These are phyloP conservation scores for Candida peoriensis DNA, from an alignment of 805 yeast species.

Conservation along the genomic window DNA sequence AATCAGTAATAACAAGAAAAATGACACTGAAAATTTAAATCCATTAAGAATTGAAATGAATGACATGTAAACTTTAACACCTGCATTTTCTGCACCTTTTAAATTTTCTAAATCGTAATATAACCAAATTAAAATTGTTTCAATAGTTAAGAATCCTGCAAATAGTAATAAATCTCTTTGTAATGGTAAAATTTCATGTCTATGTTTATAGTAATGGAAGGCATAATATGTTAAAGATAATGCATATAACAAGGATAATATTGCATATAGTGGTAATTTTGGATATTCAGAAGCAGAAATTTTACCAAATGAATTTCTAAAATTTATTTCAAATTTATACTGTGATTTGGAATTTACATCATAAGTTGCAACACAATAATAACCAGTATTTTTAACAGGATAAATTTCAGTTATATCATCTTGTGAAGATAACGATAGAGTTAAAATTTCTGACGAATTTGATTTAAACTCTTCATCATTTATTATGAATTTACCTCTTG, in stretches of 20 bases:
- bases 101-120: slow-evolving; percentile 80
- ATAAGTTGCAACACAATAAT: slow-evolving; percentile 82
- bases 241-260: slow-evolving; percentile 76
- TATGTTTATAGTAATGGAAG: slow-evolving; percentile 78
- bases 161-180: slow-evolving; percentile 89
- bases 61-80: slow-evolving; percentile 68
- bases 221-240: slow-evolving; percentile 78
- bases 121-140: slow-evolving; percentile 86
- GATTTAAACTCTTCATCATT: slow-evolving; percentile 34
- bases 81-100: slow-evolving; percentile 41
- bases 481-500: slow-evolving; percentile 62
- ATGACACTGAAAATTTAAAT: slow-evolving; percentile 78
- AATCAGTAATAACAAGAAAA: slow-evolving; percentile 80
- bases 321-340: slow-evolving; percentile 67
- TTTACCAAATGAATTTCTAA: slow-evolving; percentile 89
- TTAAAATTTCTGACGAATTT: slow-evolving; percentile 49
- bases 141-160: slow-evolving; percentile 74
- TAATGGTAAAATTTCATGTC: slow-evolving; percentile 81
- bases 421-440: slow-evolving; percentile 47
- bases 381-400: slow-evolving; percentile 71
- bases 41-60: slow-evolving; percentile 78
- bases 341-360: slow-evolving; percentile 29
- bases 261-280: slow-evolving; percentile 83
- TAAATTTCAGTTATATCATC: slow-evolving; percentile 65
- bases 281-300: slow-evolving; percentile 89